Conservation (phyloP, 768 basidiomycete genomes). For the Lentinula guzmanii region DNA sequence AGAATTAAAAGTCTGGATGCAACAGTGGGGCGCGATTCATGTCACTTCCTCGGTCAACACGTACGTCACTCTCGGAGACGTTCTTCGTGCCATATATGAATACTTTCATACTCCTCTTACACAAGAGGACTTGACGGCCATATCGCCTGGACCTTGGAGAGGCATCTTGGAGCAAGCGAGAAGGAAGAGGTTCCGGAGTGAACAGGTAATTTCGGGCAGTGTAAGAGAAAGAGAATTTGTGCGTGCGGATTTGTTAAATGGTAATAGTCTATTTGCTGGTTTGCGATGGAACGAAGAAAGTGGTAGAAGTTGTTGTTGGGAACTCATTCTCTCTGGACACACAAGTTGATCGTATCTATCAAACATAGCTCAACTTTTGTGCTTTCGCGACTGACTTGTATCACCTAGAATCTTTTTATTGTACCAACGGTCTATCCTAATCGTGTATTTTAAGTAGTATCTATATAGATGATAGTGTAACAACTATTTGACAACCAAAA, state of each 20-base stretch:
- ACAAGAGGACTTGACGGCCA: background rate
- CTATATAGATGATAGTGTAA: no score
- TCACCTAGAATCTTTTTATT: no score
- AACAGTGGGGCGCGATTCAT: background rate
- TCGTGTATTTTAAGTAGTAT: no score
- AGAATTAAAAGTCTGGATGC: background rate
- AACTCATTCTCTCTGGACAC: background rate
- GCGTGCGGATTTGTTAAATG: background rate
- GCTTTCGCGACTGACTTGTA: no score
- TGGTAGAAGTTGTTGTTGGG: background rate
- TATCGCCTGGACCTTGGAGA: background rate
- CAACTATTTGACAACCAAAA: no score
- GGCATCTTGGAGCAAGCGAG: background rate
- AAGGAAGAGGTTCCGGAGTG: background rate
- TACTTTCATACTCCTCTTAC: background rate
- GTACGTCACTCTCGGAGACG: background rate
- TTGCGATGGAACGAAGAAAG: background rate
- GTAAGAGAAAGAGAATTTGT: background rate
- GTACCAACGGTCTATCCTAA: no score
- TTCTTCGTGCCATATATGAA: background rate
- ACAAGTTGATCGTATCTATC: background rate
- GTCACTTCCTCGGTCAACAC: background rate
- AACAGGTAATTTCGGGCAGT: background rate
- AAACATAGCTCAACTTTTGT: no score
- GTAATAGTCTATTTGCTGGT: background rate